Evolutionary conservation across 805 yeast genomes (phyloP), one percentile per base, ranked within the genome.

Genomic region (Metschnikowia santaceciliae): DNA sequence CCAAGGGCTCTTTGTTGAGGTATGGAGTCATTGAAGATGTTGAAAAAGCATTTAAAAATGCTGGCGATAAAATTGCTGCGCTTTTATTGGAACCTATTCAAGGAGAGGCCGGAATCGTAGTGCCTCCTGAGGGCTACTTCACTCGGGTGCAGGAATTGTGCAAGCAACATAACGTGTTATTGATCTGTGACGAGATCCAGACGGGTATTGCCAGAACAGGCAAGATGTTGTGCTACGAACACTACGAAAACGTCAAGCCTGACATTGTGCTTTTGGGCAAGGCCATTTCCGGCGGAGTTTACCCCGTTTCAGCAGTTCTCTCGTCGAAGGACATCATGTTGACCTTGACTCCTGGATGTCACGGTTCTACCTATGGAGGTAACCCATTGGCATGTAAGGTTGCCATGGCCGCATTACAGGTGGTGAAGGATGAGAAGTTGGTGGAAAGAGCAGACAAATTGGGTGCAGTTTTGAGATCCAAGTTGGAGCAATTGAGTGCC

Each of bases 121-220:
- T 91, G 23, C 97, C 98, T 48, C 94, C 94, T 58, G 72, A 67
- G 46, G 95, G 81, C 61, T 92, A 91, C 74, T 79, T 92, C 59
- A 70, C 83, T 48, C 74, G 77, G 61, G 96, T 91, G 32, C 80
- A 81, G 58, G 83, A 72, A 49, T 76, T 90, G 55, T 90, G 97
- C 75, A 82, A 81, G 62, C 73, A 90, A 70, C 77, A 91, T 78
- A 90, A 92, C 63, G 91, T 89, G 33, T 76, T 92, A 66, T 80
- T 92, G 62, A 91, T 92, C 71, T 90, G 96, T 66, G 98, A 92
- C 68, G 98, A 92, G 77, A 90, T 92, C 67, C 98, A 92, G 75
- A 91, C 98, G 23, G 98, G 98, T 71, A 82, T 92, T 67, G 98
- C 96, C 45, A 86, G 98, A 79, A 92, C 98, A 30, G 98, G 98